Percentiles rank a stretch among this genome's conserved stretches.
Conservation (phyloP, 2,329 filamentous ascomycete genomes). For the Sarocladium strictum region DNA sequence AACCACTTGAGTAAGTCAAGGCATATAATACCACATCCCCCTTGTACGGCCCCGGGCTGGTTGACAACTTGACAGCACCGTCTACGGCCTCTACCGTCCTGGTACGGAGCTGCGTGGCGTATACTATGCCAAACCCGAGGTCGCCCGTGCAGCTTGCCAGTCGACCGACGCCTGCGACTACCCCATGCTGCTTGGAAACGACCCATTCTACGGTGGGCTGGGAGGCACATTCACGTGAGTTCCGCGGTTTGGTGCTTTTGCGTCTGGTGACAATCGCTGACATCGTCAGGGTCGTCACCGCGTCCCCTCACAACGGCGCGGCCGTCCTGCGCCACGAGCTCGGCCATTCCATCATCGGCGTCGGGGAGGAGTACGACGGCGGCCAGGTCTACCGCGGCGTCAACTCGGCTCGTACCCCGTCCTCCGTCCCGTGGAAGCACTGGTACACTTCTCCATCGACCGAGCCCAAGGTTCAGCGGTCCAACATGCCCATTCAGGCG, state of each 20-base stretch:
- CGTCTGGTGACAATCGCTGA: not conserved
- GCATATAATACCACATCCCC: too few relatives aligned
- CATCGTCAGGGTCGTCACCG: constrained; percentile 19
- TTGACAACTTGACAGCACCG: constrained; percentile 17
- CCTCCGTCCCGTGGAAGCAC: constrained; percentile 19
- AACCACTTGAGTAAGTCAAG: constrained; percentile 21
- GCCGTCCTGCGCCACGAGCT: constrained; percentile 24
- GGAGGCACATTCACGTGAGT: constrained; percentile 24
- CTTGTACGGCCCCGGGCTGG: not conserved
- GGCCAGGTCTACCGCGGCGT: constrained; percentile 21
- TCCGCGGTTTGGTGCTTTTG: too few relatives aligned
- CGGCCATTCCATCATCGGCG: constrained; percentile 30
- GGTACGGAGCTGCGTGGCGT: constrained; percentile 26
- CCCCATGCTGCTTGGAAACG: constrained; percentile 25
- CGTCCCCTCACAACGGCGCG: constrained; percentile 21
- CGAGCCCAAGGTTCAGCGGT: constrained; percentile 21
- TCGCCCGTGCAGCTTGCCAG: constrained; percentile 22
- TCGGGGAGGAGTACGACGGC: constrained; percentile 25
- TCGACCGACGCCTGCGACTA: constrained; percentile 25
- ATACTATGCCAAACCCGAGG: constrained; percentile 24
- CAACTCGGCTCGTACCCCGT: constrained; percentile 18
- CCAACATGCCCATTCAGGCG: constrained; percentile 25
- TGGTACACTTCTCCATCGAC: constrained; percentile 21
- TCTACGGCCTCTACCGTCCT: constrained; percentile 24
- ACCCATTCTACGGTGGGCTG: constrained; percentile 23